These are phyloP conservation scores for thale cress (Arabidopsis thaliana) DNA, from an alignment of 345 rosid genomes.

Conservation along the genomic window TAIR10.1 NC_003074.8:21028501-21029000, in stretches of 20 bases:
- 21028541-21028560: background rate
- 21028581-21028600: background rate
- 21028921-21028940: background rate
- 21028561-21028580: background rate
- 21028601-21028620: conserved; percentile 6
- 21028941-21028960: background rate
- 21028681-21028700: conserved; percentile 29
- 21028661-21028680: conserved; percentile 41
- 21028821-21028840: conserved; percentile 15
- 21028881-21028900: conserved; percentile 35
- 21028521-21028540: conserved; percentile 23
- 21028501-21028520: conserved; percentile 1
- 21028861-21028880: conserved; percentile 35
- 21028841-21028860: conserved; percentile 40
- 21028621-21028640: conserved; percentile 26
- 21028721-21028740: conserved; percentile 42
- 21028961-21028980: background rate
- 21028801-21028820: background rate
- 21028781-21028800: conserved; percentile 2
- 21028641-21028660: conserved; percentile 33
- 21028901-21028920: conserved; percentile 8
- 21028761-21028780: conserved; percentile 34
- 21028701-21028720: conserved; percentile 40
- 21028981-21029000: background rate
- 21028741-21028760: conserved; percentile 42